Conservation (phyloP, 208 protist species). For the Crithidia brevicula region DNA sequence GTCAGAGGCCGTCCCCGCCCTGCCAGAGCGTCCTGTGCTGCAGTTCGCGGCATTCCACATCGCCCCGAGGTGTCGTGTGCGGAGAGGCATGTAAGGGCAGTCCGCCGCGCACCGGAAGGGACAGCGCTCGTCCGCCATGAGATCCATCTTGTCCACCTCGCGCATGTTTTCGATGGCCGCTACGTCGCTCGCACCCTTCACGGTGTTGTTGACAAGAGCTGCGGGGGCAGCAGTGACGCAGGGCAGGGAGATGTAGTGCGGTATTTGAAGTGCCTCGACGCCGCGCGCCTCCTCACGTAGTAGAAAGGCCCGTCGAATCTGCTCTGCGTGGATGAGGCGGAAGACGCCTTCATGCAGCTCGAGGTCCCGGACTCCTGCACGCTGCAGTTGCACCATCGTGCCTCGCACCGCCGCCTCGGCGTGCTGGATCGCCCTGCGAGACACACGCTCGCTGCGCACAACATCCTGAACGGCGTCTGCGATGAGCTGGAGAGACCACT, state of each 20-base stretch:
- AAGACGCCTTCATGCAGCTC: conserved; percentile 22
- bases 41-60: conserved; percentile 1
- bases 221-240: not conserved
- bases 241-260: conserved; percentile 27
- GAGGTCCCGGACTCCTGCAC: conserved; percentile 25
- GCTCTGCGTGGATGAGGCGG: conserved; percentile 38
- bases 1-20: not conserved
- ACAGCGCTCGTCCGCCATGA: conserved; percentile 39
- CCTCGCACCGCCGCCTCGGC: conserved; percentile 24
- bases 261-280: conserved; percentile 39
- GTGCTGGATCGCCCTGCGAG: conserved; percentile 13
- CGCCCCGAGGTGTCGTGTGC: conserved; percentile 20
- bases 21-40: not conserved
- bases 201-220: too few species aligned
- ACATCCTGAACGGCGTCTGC: conserved; percentile 20
- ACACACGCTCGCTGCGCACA: conserved; percentile 13
- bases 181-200: too few species aligned
- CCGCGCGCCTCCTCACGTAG: conserved; percentile 45
- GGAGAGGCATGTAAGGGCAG: conserved; percentile 40
- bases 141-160: conserved; percentile 37
- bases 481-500: conserved; percentile 33
- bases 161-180: not conserved
- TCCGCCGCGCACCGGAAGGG: conserved; percentile 48
- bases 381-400: conserved; percentile 29
- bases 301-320: conserved; percentile 39